phyloP scores from a whole-genome alignment of 73 alveolate species.

The Tetrahymena malaccensis region DNA sequence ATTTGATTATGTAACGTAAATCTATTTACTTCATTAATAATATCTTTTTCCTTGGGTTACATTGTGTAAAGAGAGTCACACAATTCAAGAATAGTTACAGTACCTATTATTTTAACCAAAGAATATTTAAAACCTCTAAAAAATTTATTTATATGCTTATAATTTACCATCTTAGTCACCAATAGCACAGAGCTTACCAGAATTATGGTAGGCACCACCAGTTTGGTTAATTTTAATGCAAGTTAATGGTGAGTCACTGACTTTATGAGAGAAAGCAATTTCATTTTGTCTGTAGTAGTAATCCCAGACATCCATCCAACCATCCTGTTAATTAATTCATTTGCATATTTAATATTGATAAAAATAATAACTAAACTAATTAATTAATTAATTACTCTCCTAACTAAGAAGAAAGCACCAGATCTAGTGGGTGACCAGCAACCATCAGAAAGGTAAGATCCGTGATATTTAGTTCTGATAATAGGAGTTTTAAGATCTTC shows the following conservation, averaged over 20 bases:
- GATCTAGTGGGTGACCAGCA: slow-evolving; percentile 96
- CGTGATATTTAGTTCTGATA: slow-evolving; percentile 91
- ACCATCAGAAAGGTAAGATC: slow-evolving; percentile 92
- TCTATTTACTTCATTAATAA: slow-evolving; percentile 35
- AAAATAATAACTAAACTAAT: too few relatives aligned
- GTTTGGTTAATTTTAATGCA: slow-evolving; percentile 37
- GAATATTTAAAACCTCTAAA: background rate
- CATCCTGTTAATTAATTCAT: slow-evolving; percentile 49
- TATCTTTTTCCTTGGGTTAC: slow-evolving; percentile 67
- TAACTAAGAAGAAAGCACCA: slow-evolving; percentile 91
- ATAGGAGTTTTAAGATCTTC: slow-evolving; percentile 97
- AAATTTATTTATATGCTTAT: background rate
- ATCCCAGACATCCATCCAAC: slow-evolving; percentile 93
- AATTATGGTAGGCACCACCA: slow-evolving; percentile 45
- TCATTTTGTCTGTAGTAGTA: slow-evolving; percentile 84
- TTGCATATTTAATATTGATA: too few relatives aligned
- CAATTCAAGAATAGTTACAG: slow-evolving; percentile 77
- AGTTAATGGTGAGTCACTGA: slow-evolving; percentile 44
- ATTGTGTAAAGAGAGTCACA: slow-evolving; percentile 71
- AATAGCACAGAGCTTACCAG: slow-evolving; percentile 71
- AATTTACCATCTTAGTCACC: slow-evolving; percentile 85
- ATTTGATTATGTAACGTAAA: background rate
- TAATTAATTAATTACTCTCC: slow-evolving; percentile 28
- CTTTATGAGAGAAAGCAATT: slow-evolving; percentile 80
- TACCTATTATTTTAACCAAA: background rate